Conservation (phyloP, 73 alveolate species). For the Paramecium pentaurelia region DNA sequence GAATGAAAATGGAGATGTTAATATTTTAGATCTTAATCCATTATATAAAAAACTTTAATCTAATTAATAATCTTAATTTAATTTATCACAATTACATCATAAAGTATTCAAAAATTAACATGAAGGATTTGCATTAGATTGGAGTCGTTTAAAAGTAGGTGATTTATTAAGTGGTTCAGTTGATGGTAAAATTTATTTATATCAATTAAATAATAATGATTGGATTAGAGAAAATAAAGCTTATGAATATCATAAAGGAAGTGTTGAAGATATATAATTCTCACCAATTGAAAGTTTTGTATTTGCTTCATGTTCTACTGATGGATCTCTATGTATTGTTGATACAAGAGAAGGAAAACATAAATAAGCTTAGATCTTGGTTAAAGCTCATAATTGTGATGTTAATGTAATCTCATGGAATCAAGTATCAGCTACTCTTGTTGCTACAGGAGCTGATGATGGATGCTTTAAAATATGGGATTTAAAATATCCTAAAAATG, state of each 20-base stretch:
- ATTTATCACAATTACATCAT: slow-evolving; percentile 6
- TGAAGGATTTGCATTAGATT: slow-evolving; percentile 85
- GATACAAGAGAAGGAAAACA: slow-evolving; percentile 62
- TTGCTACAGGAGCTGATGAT: slow-evolving; percentile 90
- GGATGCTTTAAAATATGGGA: slow-evolving; percentile 84
- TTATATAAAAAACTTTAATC: slow-evolving; percentile 55
- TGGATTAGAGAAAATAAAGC: slow-evolving; percentile 58
- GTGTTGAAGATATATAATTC: slow-evolving; percentile 81
- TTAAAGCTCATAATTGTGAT: slow-evolving; percentile 79
- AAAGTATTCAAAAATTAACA: background rate
- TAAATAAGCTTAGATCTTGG: slow-evolving; percentile 66
- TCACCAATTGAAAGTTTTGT: slow-evolving; percentile 81
- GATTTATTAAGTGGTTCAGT: slow-evolving; percentile 72
- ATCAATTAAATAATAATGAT: slow-evolving; percentile 68
- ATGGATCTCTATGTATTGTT: slow-evolving; percentile 51
- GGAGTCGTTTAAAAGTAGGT: slow-evolving; percentile 75
- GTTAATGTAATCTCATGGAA: slow-evolving; percentile 83
- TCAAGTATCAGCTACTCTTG: slow-evolving; percentile 66
- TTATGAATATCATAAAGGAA: slow-evolving; percentile 64
- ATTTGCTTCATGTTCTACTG: slow-evolving; percentile 70
- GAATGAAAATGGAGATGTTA: slow-evolving; percentile 76
- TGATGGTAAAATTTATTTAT: slow-evolving; percentile 71
- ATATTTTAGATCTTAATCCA: slow-evolving; percentile 72
- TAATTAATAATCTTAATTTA: background rate
- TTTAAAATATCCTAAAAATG: slow-evolving; percentile 72